These are phyloP conservation scores for Sporisorium iseilematis-ciliati DNA, from an alignment of 1,284 basidiomycete species.

Conservation along the genomic window DNA sequence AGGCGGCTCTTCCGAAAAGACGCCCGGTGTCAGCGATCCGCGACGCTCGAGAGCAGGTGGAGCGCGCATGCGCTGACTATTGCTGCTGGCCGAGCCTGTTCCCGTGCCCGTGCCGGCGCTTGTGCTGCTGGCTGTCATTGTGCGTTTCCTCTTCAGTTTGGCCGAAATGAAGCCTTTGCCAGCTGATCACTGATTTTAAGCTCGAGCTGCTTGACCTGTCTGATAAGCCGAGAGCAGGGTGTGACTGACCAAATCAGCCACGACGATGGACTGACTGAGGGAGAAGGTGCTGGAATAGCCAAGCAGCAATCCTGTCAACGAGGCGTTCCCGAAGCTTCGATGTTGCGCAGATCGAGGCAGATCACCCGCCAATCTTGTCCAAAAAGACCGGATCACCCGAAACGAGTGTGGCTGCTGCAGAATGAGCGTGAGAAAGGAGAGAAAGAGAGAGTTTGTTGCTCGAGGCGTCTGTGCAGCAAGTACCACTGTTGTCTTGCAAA, in stretches of 20 bases:
- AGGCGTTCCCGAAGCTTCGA: slow-evolving; percentile 1
- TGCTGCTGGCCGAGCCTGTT: background rate
- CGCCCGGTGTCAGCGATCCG: slow-evolving; percentile 43
- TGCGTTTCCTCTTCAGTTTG: slow-evolving; percentile 9
- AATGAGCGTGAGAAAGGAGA: background rate
- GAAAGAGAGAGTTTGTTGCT: background rate
- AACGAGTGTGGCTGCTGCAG: background rate
- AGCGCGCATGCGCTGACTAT: slow-evolving; percentile 11
- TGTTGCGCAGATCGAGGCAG: background rate
- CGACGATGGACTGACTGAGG: background rate
- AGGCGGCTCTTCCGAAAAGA: slow-evolving; percentile 56
- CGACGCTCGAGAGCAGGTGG: slow-evolving; percentile 27
- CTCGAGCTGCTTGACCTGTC: slow-evolving; percentile 3
- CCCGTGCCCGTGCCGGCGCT: slow-evolving; percentile 4
- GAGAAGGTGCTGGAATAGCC: background rate
- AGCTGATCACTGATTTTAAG: no score
- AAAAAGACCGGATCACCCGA: no score
- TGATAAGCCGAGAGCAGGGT: background rate
- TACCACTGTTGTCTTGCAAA: background rate
- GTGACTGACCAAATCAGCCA: background rate
- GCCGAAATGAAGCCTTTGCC: background rate
- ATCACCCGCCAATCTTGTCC: background rate
- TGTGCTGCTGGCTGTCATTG: slow-evolving; percentile 13
- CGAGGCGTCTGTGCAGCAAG: slow-evolving; percentile 4
- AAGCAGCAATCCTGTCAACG: background rate